Evolutionary conservation across 2,329 filamentous ascomycete species (phyloP).

Genomic region (Aureobasidium lini): DNA sequence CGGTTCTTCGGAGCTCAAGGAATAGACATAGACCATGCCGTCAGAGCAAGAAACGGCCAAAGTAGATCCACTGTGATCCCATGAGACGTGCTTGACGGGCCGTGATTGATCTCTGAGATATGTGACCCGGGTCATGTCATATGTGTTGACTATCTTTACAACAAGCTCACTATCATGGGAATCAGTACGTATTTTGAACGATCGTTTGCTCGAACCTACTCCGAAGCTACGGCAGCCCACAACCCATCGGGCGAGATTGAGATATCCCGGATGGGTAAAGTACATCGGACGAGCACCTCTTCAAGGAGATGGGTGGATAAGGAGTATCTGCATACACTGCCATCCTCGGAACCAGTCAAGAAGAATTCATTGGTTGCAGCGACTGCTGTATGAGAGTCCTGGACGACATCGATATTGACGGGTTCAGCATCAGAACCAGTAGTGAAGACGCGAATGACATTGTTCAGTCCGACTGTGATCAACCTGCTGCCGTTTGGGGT

Average conservation of each 20-base stretch:
- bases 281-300: constrained; percentile 71
- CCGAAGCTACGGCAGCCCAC: constrained; percentile 94
- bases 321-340: constrained; percentile 92
- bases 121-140: constrained; percentile 68
- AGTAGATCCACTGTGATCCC: constrained; percentile 70
- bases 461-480: constrained; percentile 88
- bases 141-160: constrained; percentile 78
- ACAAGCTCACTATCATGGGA: constrained; percentile 59
- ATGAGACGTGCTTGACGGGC: constrained; percentile 85
- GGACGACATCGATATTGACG: constrained; percentile 81
- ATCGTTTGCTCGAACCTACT: constrained; percentile 45
- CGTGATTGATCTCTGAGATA: constrained; percentile 76
- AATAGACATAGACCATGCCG: constrained; percentile 85
- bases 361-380: constrained; percentile 74
- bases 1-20: constrained; percentile 67
- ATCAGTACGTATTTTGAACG: constrained; percentile 16
- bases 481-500: constrained; percentile 81
- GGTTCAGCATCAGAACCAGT: constrained; percentile 90
- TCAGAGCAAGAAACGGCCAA: constrained; percentile 81
- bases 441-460: constrained; percentile 85
- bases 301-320: constrained; percentile 67
- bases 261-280: constrained; percentile 81
- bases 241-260: constrained; percentile 71
- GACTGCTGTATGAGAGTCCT: constrained; percentile 76
- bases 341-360: constrained; percentile 85